Conservation (phyloP, 805 yeast species). For the Candida namnaoensis region DNA sequence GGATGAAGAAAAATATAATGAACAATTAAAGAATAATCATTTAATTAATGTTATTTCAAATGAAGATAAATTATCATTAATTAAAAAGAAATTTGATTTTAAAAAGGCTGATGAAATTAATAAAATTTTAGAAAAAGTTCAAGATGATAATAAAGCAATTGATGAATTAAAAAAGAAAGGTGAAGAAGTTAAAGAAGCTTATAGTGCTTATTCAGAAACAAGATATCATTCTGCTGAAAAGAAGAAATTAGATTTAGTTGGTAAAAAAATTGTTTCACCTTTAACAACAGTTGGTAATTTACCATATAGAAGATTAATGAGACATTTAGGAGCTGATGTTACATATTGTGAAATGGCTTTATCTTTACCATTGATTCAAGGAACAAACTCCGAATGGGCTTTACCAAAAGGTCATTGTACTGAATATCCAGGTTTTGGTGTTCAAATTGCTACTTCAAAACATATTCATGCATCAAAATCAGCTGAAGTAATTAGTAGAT, state of each 20-base stretch:
- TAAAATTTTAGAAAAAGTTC: slow-evolving; percentile 54
- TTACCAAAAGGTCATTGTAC: slow-evolving; percentile 77
- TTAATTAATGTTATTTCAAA: slow-evolving; percentile 59
- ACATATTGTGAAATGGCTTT: slow-evolving; percentile 97
- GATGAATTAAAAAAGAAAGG: slow-evolving; percentile 24
- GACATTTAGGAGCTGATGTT: slow-evolving; percentile 80
- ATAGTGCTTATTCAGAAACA: slow-evolving; percentile 60
- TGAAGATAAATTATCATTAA: slow-evolving; percentile 24
- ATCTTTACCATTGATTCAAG: slow-evolving; percentile 77
- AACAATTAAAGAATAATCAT: slow-evolving; percentile 25
- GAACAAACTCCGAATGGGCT: slow-evolving; percentile 96
- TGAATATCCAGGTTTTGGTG: slow-evolving; percentile 86
- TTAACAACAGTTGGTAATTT: slow-evolving; percentile 95
- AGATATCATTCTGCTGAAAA: slow-evolving; percentile 77
- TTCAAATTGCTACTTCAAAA: slow-evolving; percentile 86
- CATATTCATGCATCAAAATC: slow-evolving; percentile 93
- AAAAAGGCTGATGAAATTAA: slow-evolving; percentile 47
- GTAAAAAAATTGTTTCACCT: slow-evolving; percentile 88
- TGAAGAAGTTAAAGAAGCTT: slow-evolving; percentile 25
- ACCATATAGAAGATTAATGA: slow-evolving; percentile 92
- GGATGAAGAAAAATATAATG: slow-evolving; percentile 32
- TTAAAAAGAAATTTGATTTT: slow-evolving; percentile 51
- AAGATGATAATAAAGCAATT: slow-evolving; percentile 28
- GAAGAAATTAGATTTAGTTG: slow-evolving; percentile 54
- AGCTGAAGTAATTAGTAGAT: slow-evolving; percentile 63